Evolutionary conservation across 495 filamentous ascomycete genomes (phyloP).

Genomic region (Mycothermus thermophilus): DNA sequence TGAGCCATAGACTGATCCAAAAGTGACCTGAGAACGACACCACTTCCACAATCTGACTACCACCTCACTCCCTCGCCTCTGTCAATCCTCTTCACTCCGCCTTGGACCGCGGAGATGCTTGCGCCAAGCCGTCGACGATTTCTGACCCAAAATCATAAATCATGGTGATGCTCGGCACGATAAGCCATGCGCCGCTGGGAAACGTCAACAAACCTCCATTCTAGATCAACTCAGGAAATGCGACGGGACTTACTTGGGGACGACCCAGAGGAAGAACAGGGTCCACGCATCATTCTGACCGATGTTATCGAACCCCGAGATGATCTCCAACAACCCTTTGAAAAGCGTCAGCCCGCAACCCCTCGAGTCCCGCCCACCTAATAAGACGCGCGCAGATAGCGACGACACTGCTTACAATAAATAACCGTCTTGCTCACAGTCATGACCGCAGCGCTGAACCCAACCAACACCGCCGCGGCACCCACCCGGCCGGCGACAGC

Average conservation of each 20-base stretch:
- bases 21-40: too few relatives aligned
- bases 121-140: conserved; percentile 50
- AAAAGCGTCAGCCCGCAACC: too few relatives aligned
- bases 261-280: conserved; percentile 56
- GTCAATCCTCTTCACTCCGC: too few relatives aligned
- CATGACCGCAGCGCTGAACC: conserved; percentile 58
- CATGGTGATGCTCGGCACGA: conserved; percentile 60
- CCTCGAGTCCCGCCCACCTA: too few relatives aligned
- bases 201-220: conserved; percentile 3
- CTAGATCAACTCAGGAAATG: neutral
- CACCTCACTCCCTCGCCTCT: too few relatives aligned
- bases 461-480: conserved; percentile 50
- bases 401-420: conserved; percentile 77
- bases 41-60: too few relatives aligned
- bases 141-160: conserved; percentile 55
- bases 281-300: conserved; percentile 52
- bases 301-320: conserved; percentile 65
- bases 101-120: neutral
- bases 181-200: conserved; percentile 61
- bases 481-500: conserved; percentile 44
- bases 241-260: conserved; percentile 55
- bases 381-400: too few relatives aligned
- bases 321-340: too few relatives aligned
- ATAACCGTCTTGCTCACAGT: conserved; percentile 79
- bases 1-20: too few relatives aligned